Conservation (phyloP, 1,284 basidiomycete species). For the Ceratobasidium sp. region DNA sequence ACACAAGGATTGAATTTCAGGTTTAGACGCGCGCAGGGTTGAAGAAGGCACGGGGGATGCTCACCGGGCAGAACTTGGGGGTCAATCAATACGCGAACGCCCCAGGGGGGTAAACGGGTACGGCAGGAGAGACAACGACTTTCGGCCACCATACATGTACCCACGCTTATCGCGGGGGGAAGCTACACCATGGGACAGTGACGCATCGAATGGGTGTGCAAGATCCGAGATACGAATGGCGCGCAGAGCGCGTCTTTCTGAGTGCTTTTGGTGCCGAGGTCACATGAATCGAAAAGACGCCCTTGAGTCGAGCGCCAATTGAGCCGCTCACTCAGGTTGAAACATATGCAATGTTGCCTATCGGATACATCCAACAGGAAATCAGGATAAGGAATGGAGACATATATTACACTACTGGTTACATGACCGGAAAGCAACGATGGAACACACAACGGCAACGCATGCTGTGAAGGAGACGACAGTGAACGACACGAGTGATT, state of each 20-base stretch:
- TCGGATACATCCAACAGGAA: background rate
- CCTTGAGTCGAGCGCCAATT: background rate
- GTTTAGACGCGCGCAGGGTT: background rate
- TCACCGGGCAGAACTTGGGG: constrained; percentile 1
- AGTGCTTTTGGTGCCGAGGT: background rate
- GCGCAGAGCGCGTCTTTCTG: constrained; percentile 2
- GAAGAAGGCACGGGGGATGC: background rate
- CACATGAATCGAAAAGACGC: background rate
- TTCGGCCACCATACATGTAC: constrained; percentile 25
- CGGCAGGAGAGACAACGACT: constrained; percentile 1
- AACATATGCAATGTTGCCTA: background rate
- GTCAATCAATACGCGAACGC: constrained; percentile 5
- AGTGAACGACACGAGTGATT: constrained; percentile 34
- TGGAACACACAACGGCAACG: constrained; percentile 33
- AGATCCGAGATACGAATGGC: constrained; percentile 40
- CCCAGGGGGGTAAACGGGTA: background rate
- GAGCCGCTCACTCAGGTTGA: background rate
- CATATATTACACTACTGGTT: constrained; percentile 45
- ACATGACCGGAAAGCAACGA: constrained; percentile 42
- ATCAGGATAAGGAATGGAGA: background rate
- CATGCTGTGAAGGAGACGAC: constrained; percentile 19
- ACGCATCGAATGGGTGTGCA: background rate
- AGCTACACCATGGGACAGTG: background rate
- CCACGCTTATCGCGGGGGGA: constrained; percentile 18
- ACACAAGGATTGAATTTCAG: background rate